Base-by-base conservation (phyloP, 73 alveolate species). In the Uronychia setigera region DNA sequence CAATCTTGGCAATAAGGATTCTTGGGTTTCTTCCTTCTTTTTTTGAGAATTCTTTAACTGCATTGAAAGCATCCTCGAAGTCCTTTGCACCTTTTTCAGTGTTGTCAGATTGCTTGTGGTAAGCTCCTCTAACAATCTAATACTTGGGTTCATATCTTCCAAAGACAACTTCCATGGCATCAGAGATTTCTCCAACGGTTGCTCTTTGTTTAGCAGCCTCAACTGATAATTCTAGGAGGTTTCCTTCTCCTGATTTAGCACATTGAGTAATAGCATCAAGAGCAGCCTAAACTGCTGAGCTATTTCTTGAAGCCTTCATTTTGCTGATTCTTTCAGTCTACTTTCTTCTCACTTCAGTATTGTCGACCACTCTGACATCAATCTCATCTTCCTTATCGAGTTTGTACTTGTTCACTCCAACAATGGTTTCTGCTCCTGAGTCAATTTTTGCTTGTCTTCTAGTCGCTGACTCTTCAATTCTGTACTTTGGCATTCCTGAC, bases 21-120 rank as follows among this genome's bases (percentile, higher is more conserved):
- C 97, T 78, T 26, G 97, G 97, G 78, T 92, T 92, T 78, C 97
- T 90, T 1, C 97, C 97, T 75, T 92, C 97, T 29, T 74, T 89
- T 85, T 92, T 60, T 29, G 93, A 84, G 84, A 92, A 92, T 35
- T 35, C 74, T 33, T 80, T 85, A 0, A 92, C 88, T 34, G 78
- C 78, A 27, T 60, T 82, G 25, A 74, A 78, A 31, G 81, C 89
- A 5, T 34, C 85, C n/a, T 91, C 85, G 59, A 91, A 84, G 19
- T 88, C 93, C 26, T 82, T 14, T 58, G 67, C 83, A 27, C 87
- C 87, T 31, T 46, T 46, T 31, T 88, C 91, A 0, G 88, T 89
- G 0, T 78, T 1, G 26, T 58, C 29, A 9, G 88, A 60, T 33
- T 75, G 84, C 58, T 86, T 76, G 0, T 58, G 29, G 80, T 92